Percentiles rank a stretch among this genome's conserved stretches.
These are phyloP conservation scores for Metarhizium album DNA, from an alignment of 2,329 filamentous ascomycete species.

Conservation along the genomic window DNA sequence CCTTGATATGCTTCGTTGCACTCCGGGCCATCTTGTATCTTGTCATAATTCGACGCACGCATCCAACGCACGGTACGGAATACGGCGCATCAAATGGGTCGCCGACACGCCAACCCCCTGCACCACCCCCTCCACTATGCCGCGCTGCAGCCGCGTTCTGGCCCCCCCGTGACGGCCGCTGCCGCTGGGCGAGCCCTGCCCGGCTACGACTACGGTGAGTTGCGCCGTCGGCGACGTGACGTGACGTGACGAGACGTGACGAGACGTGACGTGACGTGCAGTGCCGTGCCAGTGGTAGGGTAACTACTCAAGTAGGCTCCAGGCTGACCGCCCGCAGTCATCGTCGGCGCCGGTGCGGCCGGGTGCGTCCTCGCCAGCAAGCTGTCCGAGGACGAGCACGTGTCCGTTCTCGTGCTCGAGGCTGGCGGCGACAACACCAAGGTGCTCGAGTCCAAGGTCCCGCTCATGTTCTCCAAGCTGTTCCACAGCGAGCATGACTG, in stretches of 20 bases:
- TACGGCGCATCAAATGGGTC: too few relatives aligned
- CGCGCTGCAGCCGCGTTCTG: neutral
- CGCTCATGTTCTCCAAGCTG: constrained; percentile 11
- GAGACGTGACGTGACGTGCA: too few relatives aligned
- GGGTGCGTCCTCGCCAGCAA: constrained; percentile 20
- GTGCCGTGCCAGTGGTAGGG: too few relatives aligned
- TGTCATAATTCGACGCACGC: too few relatives aligned
- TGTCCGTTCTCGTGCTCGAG: constrained; percentile 12
- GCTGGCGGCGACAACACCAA: constrained; percentile 10
- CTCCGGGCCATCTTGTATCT: too few relatives aligned
- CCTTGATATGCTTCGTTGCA: too few relatives aligned
- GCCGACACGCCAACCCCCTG: constrained; percentile 5
- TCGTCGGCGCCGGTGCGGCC: constrained; percentile 18
- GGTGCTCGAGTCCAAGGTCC: constrained; percentile 10
- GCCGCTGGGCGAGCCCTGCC: constrained; percentile 3
- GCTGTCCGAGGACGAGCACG: constrained; percentile 15
- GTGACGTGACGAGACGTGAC: too few relatives aligned
- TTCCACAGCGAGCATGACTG: constrained; percentile 14
- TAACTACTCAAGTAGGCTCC: too few relatives aligned
- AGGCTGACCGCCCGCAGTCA: constrained; percentile 8
- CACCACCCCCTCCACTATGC: constrained; percentile 6
- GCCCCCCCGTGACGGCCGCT: constrained; percentile 4
- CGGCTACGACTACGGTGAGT: constrained; percentile 6
- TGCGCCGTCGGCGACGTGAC: too few relatives aligned
- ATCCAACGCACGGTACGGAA: too few relatives aligned